Evolutionary conservation across 805 yeast genomes (phyloP), one percentile per base, ranked within the genome.

Genomic region (Yamadazyma olivae): DNA sequence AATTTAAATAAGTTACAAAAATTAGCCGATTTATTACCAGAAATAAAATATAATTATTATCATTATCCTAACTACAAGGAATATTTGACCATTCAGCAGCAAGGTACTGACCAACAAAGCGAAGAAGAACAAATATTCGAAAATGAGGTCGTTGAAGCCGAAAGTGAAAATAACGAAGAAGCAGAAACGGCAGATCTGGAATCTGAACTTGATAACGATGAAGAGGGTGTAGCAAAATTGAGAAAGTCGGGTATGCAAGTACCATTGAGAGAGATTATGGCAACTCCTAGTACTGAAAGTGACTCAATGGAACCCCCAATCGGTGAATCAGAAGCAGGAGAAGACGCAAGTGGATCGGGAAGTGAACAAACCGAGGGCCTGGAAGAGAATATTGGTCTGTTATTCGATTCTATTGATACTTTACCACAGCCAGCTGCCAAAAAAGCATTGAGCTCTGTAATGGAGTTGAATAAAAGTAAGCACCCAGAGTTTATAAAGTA

Each of bases 1-100:
- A 52, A 44, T 17, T 67, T 77, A 46, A 56, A 54, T 3, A 63
- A 61, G 17, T 54, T 76, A 15, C 71, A 73, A 10, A 40, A 39
- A 1, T 49, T 65, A 38, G 54, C 61, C 2, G 49, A 52, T 27
- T 44, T 50, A 33, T 49, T 64, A 12, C 57, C 60, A 3, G 53
- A 51, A 10, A 23, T 46, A n/a, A 64, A 62, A 37, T 46, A 50
- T 15, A 50, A 53, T 5, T 59, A 49, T 34, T 62, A 61, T 37
- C 66, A 64, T 34, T 62, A 61, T 37, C 53, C 59, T 10, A 52
- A 48, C 7, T 49, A 37, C 38, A 37, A 34, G 17, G 20, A 27
- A 9, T 27, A 15, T 27, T 7, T 15, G 6, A 6, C 6, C 5
- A 23, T 17, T 4, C 7, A 14, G 12, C 15, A 13, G n/a, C 16